phyloP scores from a whole-genome alignment of 2,329 filamentous ascomycete species.

The Fusarium veterinarium region DNA sequence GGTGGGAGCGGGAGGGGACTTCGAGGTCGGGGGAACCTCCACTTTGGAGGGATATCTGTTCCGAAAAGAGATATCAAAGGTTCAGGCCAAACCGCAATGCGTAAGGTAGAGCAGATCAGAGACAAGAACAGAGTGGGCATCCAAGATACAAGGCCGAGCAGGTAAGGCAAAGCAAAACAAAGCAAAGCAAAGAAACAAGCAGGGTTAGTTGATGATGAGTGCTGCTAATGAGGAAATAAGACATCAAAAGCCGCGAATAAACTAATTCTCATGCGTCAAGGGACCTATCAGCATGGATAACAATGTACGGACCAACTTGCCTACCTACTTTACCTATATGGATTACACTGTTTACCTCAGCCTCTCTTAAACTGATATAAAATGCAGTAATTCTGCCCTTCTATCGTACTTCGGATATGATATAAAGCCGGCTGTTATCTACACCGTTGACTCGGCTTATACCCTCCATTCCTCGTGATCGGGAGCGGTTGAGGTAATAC shows the following conservation, averaged over 20 bases:
- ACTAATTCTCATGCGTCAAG: constrained; percentile 12
- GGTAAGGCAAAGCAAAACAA: neutral
- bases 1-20: constrained; percentile 11
- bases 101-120: constrained; percentile 24
- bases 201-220: constrained; percentile 14
- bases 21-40: constrained; percentile 18
- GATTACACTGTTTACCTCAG: neutral
- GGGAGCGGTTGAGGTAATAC: neutral
- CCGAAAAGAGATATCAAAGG: constrained; percentile 30
- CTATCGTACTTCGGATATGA: neutral
- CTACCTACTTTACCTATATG: too few species aligned
- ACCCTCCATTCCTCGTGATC: neutral
- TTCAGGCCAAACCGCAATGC: constrained; percentile 20
- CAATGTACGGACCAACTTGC: neutral
- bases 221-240: constrained; percentile 6
- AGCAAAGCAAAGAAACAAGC: constrained; percentile 1
- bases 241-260: neutral
- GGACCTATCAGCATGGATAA: constrained; percentile 1
- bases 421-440: neutral
- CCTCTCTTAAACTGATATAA: neutral
- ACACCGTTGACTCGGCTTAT: neutral
- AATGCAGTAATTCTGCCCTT: neutral
- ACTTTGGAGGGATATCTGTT: constrained; percentile 34
- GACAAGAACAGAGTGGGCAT: constrained; percentile 13
- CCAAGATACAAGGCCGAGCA: neutral